Conservation (phyloP, 2,329 filamentous ascomycete species). For the Lasiodiplodia citricola region DNA sequence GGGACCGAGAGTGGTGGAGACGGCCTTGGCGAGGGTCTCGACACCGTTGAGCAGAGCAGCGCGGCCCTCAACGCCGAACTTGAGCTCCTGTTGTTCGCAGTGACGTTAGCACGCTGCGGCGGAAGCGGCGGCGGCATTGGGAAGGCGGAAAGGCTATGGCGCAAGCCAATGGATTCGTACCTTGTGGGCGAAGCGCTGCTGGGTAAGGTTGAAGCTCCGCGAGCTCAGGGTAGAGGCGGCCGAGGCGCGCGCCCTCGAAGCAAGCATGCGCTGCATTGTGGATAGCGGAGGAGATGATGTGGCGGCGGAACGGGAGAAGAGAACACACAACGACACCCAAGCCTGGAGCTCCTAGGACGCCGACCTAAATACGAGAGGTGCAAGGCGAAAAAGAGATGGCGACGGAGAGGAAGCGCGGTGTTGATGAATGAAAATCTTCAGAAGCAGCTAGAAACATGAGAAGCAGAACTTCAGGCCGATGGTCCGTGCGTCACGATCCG, state of each 20-base stretch:
- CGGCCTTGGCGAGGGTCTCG: slow-evolving; percentile 94
- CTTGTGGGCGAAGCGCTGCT: slow-evolving; percentile 98
- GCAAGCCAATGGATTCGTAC: slow-evolving; percentile 56
- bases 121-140: slow-evolving; percentile 35
- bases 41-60: slow-evolving; percentile 90
- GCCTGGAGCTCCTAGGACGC: slow-evolving; percentile 20
- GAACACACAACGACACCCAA: slow-evolving; percentile 13
- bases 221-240: slow-evolving; percentile 69
- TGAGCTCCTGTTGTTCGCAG: slow-evolving; percentile 77
- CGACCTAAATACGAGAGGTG: slow-evolving; percentile 5
- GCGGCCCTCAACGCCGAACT: slow-evolving; percentile 95
- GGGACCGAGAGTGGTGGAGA: slow-evolving; percentile 93
- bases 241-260: slow-evolving; percentile 78
- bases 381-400: slow-evolving; percentile 18
- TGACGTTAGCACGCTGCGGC: slow-evolving; percentile 24
- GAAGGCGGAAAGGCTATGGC: slow-evolving; percentile 26
- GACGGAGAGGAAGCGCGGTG: slow-evolving; percentile 12
- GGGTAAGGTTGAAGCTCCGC: slow-evolving; percentile 73
- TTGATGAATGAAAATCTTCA: slow-evolving; percentile 25
- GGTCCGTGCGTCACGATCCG: slow-evolving; percentile 1
- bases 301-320: neutral
- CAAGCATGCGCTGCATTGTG: slow-evolving; percentile 95
- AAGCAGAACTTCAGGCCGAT: neutral
- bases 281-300: neutral
- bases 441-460: neutral